Evolutionary conservation across 345 rosid genomes (phyloP).

Genomic region (Eucalyptus sp.): DNA sequence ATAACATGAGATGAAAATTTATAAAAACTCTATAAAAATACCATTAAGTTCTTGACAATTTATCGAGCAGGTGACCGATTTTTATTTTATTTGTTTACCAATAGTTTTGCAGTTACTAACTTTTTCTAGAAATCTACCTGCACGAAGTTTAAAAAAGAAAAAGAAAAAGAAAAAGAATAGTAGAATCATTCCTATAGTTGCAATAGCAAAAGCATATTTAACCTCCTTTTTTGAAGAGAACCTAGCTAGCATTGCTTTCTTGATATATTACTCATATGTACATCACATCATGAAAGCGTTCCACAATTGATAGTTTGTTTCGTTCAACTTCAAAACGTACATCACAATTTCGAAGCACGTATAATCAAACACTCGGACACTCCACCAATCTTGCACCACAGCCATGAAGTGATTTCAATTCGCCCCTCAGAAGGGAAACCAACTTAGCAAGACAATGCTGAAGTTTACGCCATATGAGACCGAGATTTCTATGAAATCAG

Average conservation of each 20-base stretch:
- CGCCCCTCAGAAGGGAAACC: neutral
- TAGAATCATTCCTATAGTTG: neutral
- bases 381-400: neutral
- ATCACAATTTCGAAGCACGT: neutral
- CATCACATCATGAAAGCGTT: neutral
- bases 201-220: neutral
- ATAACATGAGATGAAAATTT: neutral
- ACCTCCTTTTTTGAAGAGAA: neutral
- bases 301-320: neutral
- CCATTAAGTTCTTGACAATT: neutral
- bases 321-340: neutral
- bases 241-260: neutral
- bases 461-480: neutral
- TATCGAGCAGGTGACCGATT: neutral
- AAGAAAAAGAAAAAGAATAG: neutral
- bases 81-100: neutral
- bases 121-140: neutral
- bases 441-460: neutral
- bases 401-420: neutral
- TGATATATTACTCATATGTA: neutral
- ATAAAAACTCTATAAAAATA: neutral
- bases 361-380: neutral
- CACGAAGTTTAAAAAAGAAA: no score
- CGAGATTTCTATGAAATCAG: neutral
- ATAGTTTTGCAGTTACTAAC: neutral